A percentile compares a stretch with the other conserved stretches of the same genome.
Evolutionary conservation across 805 yeast species (phyloP).

Genomic region (Pichia heedii): DNA sequence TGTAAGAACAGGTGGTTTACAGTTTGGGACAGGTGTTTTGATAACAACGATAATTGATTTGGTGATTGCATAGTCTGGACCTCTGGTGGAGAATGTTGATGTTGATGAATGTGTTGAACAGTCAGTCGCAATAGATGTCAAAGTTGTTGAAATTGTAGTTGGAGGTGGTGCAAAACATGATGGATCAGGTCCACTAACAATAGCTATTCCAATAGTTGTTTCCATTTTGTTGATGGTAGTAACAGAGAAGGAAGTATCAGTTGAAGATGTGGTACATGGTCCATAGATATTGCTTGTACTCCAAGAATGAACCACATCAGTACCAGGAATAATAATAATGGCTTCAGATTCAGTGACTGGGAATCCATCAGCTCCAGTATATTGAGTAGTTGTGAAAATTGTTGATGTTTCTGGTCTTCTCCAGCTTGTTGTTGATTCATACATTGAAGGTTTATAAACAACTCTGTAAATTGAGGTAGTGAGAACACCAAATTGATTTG

Average conservation of each 20-base stretch:
- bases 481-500: slow-evolving; percentile 1
- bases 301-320: slow-evolving; percentile 3
- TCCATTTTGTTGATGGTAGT: neutral
- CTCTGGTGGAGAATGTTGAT: neutral
- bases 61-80: neutral
- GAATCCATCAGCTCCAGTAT: neutral
- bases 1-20: neutral
- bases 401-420: neutral
- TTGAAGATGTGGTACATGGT: neutral
- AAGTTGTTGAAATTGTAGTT: neutral
- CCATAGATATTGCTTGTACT: neutral
- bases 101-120: neutral
- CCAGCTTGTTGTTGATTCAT: slow-evolving; percentile 1
- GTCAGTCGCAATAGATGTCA: neutral
- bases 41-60: neutral
- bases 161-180: slow-evolving; percentile 4
- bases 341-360: slow-evolving; percentile 3
- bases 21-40: neutral
- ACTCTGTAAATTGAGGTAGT: slow-evolving; percentile 1
- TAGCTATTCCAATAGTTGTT: neutral
- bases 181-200: slow-evolving; percentile 1
- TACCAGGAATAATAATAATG: slow-evolving; percentile 1
- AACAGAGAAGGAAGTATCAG: neutral
- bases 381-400: neutral
- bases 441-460: slow-evolving; percentile 3